A percentile compares a stretch with the other conserved stretches of the same genome.
Conservation (phyloP, 768 basidiomycete species). For the Dioszegia hungarica region DNA sequence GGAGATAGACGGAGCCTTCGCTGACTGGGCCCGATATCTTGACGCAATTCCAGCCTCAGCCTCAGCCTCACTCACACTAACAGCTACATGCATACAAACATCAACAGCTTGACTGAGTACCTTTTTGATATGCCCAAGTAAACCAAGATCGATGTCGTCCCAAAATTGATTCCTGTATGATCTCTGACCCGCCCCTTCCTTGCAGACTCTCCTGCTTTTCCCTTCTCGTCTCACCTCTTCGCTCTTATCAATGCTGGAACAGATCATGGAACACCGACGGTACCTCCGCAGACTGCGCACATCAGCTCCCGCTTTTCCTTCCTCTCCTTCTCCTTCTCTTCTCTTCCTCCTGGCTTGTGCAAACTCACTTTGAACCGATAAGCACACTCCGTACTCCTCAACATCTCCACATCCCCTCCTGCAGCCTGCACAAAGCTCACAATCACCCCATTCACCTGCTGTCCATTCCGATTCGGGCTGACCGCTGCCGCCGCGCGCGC, state of each 20-base stretch:
- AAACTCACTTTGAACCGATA: slow-evolving; percentile 56
- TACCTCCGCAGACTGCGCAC: slow-evolving; percentile 37
- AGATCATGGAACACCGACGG: slow-evolving; percentile 40
- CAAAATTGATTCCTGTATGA: background rate
- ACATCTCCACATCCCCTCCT: slow-evolving; percentile 96
- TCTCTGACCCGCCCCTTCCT: background rate
- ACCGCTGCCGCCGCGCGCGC: slow-evolving; percentile 58
- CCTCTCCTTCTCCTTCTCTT: no score
- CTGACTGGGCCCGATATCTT: no score
- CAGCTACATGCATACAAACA: slow-evolving; percentile 8
- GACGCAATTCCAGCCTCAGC: no score
- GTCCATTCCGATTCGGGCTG: slow-evolving; percentile 8
- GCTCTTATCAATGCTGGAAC: slow-evolving; percentile 28
- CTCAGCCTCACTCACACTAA: background rate
- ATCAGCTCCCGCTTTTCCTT: no score
- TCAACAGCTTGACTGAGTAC: background rate
- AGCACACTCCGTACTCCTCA: slow-evolving; percentile 96
- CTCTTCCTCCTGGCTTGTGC: no score
- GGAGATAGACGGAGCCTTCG: no score
- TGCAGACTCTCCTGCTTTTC: background rate
- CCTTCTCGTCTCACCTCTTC: background rate
- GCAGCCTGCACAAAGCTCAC: slow-evolving; percentile 97
- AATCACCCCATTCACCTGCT: slow-evolving; percentile 70
- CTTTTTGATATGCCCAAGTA: background rate
- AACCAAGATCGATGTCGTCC: background rate